These are phyloP conservation scores for Tanacetum coccineum DNA, from an alignment of 129 eudicot species.

Conservation along the genomic window DNA sequence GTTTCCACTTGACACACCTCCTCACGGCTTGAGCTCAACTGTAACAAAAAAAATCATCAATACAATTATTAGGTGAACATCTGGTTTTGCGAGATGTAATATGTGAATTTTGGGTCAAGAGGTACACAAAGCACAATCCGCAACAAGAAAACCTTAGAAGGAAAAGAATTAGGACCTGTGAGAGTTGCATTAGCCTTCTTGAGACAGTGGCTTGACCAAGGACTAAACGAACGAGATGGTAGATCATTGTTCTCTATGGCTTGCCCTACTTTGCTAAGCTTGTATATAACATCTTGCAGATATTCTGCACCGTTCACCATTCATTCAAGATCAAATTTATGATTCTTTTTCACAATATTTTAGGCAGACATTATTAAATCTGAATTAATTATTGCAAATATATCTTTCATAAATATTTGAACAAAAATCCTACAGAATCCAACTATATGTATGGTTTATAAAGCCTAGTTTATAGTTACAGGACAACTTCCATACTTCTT, in stretches of 20 bases:
- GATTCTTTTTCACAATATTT: no score
- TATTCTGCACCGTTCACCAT: slow-evolving; percentile 47
- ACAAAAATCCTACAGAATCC: not conserved
- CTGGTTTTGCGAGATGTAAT: slow-evolving; percentile 1
- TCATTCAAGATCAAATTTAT: no score
- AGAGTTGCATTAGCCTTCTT: slow-evolving; percentile 63
- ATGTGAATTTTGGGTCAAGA: not conserved
- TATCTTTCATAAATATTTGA: not conserved
- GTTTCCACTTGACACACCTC: no score
- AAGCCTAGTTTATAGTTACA: no score
- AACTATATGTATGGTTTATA: no score
- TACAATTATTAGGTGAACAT: no score
- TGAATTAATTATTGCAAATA: no score
- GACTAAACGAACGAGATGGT: slow-evolving; percentile 64
- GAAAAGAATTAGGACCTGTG: slow-evolving; percentile 60
- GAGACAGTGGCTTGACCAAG: slow-evolving; percentile 80
- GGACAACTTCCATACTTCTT: no score
- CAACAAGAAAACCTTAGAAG: slow-evolving; percentile 5
- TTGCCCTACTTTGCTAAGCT: slow-evolving; percentile 88
- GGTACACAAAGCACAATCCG: not conserved
- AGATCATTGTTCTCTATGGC: slow-evolving; percentile 93
- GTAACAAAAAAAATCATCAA: no score
- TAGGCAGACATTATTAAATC: no score
- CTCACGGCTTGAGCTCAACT: no score
- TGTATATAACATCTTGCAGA: slow-evolving; percentile 87